Evolutionary conservation across 2,329 filamentous ascomycete genomes (phyloP), one percentile per base, ranked within the genome.

Genomic region (Periconia sp.): DNA sequence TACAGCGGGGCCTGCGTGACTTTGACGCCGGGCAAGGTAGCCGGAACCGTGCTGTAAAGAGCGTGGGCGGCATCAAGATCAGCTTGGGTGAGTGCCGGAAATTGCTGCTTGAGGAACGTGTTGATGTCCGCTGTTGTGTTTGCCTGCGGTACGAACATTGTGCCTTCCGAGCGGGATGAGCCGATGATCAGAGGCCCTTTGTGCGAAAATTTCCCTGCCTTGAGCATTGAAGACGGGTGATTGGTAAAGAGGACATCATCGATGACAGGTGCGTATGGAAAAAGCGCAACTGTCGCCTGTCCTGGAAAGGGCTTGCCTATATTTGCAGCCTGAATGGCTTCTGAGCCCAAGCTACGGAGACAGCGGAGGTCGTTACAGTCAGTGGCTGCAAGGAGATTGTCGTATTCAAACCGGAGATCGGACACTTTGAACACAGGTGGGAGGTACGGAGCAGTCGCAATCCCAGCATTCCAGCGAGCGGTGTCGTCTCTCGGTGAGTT

Each of bases 401-500:
- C 19, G 17, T 26, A 26, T n/a, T 36, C 7, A 12, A 7, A 26
- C 16, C 5, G 7, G 22, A 36, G 34, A 5, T 36, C 19, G 7
- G 18, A 24, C 8, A 24, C 22, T 24, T 15, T 16, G 8, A 7
- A 26, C 6, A 11, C 8, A 7, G 19, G 12, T 11, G 18, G 34
- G 8, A 24, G 6, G 11, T 15, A 36, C 22, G 22, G 7, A 7
- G 18, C 8, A 17, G 13, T 8, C 5, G 31, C 31, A 9, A 34
- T 34, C 8, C 13, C 31, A 13, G 31, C 31, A 9, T 12, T 22
- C 13, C 13, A 34, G 21, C 10, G 31, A 8, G 31, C 13, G 18
- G 13, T 21, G 10, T 34, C 64, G 22, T 56, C 64, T 35, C 73
- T 54, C 65, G 41, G 40, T 9, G 39, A 39, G 11, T 16, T 43